A percentile compares a stretch with the other conserved stretches of the same genome.
These are phyloP conservation scores for Cladosporium sp. DNA, from an alignment of 2,329 filamentous ascomycete genomes.

Conservation along the genomic window DNA sequence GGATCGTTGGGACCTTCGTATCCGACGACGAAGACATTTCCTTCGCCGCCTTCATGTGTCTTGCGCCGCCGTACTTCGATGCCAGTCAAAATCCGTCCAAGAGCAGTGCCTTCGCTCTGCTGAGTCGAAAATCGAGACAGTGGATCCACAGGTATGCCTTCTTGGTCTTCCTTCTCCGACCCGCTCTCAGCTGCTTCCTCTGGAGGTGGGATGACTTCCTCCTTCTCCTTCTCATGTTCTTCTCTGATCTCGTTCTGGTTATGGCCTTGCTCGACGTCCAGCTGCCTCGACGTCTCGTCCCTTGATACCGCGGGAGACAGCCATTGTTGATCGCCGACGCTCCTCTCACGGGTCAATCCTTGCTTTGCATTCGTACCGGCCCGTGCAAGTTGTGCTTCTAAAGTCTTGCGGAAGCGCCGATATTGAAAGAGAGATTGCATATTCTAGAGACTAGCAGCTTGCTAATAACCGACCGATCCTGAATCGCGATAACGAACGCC, in stretches of 20 bases:
- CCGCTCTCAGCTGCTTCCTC: conserved; percentile 12
- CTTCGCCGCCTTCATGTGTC: conserved; percentile 34
- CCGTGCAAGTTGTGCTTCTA: conserved; percentile 23
- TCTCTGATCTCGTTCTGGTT: not conserved
- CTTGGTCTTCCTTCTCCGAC: conserved; percentile 16
- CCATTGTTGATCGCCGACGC: not conserved
- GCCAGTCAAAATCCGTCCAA: conserved; percentile 34
- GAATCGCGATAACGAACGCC: not conserved
- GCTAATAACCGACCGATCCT: not conserved
- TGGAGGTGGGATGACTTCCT: not conserved
- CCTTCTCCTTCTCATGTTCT: conserved; percentile 11
- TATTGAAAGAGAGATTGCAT: conserved; percentile 25
- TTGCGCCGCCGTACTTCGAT: conserved; percentile 33
- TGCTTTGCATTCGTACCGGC: not conserved
- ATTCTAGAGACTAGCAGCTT: not conserved
- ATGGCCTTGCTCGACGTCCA: conserved; percentile 15
- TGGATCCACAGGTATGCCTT: conserved; percentile 17
- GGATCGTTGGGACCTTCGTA: conserved; percentile 9
- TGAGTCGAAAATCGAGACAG: conserved; percentile 29
- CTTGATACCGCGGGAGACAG: conserved; percentile 13
- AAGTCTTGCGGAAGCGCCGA: conserved; percentile 21
- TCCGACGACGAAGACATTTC: conserved; percentile 32
- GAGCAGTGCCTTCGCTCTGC: conserved; percentile 29
- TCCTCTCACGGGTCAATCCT: not conserved
- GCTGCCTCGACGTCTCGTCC: conserved; percentile 19